phyloP scores from a whole-genome alignment of 2,329 filamentous ascomycete genomes.

The Aurifilum marmelostoma region DNA sequence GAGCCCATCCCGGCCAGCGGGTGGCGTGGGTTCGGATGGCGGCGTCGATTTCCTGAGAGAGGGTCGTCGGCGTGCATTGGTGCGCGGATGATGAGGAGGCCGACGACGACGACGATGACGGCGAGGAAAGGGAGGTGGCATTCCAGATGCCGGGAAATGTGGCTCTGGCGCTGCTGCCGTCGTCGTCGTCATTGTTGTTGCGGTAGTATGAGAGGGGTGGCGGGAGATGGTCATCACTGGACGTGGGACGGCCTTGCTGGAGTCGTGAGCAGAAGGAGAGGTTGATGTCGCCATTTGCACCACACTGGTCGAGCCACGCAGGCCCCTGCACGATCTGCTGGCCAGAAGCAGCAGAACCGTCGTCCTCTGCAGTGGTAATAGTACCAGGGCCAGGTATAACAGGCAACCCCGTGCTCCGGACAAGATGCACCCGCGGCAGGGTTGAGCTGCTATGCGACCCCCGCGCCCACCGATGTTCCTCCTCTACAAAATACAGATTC shows the following conservation, averaged over 20 bases:
- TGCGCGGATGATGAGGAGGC: neutral
- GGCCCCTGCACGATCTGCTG: constrained; percentile 47
- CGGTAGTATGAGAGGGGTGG: no score
- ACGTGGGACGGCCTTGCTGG: constrained; percentile 13
- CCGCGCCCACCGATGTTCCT: constrained; percentile 54
- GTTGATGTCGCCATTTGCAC: constrained; percentile 45
- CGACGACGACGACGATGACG: no score
- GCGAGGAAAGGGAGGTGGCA: constrained; percentile 17
- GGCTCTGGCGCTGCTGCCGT: constrained; percentile 1
- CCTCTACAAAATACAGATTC: constrained; percentile 60
- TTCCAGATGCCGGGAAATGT: constrained; percentile 23
- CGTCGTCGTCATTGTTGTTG: neutral
- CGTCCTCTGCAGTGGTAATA: neutral
- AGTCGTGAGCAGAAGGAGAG: constrained; percentile 51
- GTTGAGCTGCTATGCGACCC: constrained; percentile 47
- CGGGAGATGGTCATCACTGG: neutral
- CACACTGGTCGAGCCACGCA: constrained; percentile 52
- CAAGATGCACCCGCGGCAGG: constrained; percentile 48
- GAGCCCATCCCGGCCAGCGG: constrained; percentile 41
- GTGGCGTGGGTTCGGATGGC: constrained; percentile 9
- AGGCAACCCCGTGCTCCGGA: constrained; percentile 57
- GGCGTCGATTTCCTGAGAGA: constrained; percentile 10
- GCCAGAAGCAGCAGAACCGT: no score
- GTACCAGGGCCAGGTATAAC: constrained; percentile 38
- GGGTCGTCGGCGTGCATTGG: neutral